These are phyloP conservation scores for Sphagnurus paluster DNA, from an alignment of 1,284 basidiomycete genomes.

Conservation along the genomic window DNA sequence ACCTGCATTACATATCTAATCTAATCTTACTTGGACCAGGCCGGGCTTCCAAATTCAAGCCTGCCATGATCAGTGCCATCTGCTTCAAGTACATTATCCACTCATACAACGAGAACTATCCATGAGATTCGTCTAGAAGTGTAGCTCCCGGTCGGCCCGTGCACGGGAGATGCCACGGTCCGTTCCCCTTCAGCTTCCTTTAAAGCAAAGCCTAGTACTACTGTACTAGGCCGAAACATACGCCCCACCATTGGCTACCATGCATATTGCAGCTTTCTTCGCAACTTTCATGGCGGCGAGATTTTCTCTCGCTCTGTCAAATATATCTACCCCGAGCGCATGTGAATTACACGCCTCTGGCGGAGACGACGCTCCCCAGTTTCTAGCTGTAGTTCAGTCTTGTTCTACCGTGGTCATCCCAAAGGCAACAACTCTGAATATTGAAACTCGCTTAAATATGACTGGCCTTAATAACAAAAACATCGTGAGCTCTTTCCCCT, in stretches of 20 bases:
- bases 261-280: conserved; percentile 9
- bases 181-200: conserved; percentile 4
- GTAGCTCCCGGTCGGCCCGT: background rate
- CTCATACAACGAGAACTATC: background rate
- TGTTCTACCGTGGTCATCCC: conserved; percentile 50
- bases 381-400: conserved; percentile 43
- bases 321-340: conserved; percentile 6
- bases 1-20: too few relatives aligned
- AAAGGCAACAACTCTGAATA: conserved; percentile 47
- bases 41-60: too few relatives aligned
- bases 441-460: conserved; percentile 53
- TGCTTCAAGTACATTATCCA: too few relatives aligned
- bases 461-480: conserved; percentile 50
- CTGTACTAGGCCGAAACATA: background rate
- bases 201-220: conserved; percentile 1
- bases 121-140: background rate
- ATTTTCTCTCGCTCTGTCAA: conserved; percentile 4
- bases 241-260: background rate
- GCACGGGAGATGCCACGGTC: conserved; percentile 10
- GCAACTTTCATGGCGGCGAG: conserved; percentile 5
- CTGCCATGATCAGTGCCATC: too few relatives aligned
- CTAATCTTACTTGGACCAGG: too few relatives aligned
- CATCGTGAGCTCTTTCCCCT: conserved; percentile 37
- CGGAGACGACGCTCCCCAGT: conserved; percentile 52
- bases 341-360: conserved; percentile 46